Evolutionary conservation across 345 rosid species (phyloP).

Genomic region (Kandelia obovata): DNA sequence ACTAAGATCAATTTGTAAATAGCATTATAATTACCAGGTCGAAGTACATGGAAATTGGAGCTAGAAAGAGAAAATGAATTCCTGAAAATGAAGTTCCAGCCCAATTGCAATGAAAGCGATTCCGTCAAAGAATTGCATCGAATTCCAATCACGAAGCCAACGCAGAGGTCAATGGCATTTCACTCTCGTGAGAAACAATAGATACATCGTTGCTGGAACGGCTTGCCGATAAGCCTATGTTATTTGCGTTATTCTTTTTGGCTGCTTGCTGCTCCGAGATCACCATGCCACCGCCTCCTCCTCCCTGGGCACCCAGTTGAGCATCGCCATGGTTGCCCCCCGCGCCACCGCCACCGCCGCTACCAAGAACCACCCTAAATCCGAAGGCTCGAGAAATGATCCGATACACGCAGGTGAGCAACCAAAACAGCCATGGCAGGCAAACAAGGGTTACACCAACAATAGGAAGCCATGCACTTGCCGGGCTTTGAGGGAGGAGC

Average conservation of each 20-base stretch:
- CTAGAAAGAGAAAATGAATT: too few species aligned
- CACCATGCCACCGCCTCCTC: conserved; percentile 1
- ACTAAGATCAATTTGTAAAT: too few species aligned
- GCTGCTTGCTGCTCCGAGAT: background rate
- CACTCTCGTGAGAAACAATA: conserved; percentile 37
- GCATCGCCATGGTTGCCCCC: background rate
- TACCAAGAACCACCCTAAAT: conserved; percentile 42
- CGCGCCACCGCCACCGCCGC: background rate
- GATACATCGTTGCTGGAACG: conserved; percentile 12
- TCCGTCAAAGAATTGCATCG: too few species aligned
- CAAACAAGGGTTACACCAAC: conserved; percentile 61
- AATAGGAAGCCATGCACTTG: conserved; percentile 49
- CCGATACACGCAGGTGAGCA: conserved; percentile 52
- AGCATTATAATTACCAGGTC: too few species aligned
- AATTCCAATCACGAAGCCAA: conserved; percentile 24
- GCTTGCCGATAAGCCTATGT: background rate
- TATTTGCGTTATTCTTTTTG: background rate
- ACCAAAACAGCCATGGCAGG: conserved; percentile 86
- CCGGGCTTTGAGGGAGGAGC: conserved; percentile 37
- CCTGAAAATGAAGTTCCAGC: too few species aligned
- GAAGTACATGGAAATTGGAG: too few species aligned
- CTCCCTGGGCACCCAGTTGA: background rate
- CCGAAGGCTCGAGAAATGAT: conserved; percentile 55
- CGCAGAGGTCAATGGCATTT: conserved; percentile 36
- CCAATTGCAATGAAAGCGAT: too few species aligned